Conservation (phyloP, 2,329 filamentous ascomycete species). For the Pyrenophora graminea region DNA sequence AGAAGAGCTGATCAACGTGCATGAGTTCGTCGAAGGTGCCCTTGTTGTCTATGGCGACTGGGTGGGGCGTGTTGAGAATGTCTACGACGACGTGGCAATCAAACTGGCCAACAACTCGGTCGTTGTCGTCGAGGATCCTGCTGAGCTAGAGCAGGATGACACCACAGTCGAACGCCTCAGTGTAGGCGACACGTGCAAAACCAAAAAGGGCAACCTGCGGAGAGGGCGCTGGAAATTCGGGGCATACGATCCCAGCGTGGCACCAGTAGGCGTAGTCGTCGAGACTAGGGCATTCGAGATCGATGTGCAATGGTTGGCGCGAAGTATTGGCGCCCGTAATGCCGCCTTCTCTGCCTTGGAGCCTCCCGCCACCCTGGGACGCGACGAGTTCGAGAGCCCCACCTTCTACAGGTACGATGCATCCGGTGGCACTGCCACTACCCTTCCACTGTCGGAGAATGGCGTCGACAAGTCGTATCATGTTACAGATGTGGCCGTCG, state of each 20-base stretch:
- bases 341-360: slow-evolving; percentile 29
- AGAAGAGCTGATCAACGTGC: slow-evolving; percentile 52
- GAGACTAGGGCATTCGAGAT: slow-evolving; percentile 53
- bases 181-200: slow-evolving; percentile 56
- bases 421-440: slow-evolving; percentile 23
- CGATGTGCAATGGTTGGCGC: slow-evolving; percentile 59
- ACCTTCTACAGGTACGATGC: slow-evolving; percentile 52
- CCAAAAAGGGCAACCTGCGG: slow-evolving; percentile 57
- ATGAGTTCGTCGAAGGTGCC: slow-evolving; percentile 56
- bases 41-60: slow-evolving; percentile 60
- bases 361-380: slow-evolving; percentile 38
- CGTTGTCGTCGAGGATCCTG: slow-evolving; percentile 56
- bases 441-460: slow-evolving; percentile 29
- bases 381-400: slow-evolving; percentile 50
- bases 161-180: slow-evolving; percentile 44
- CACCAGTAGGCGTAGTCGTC: slow-evolving; percentile 58
- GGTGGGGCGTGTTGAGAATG: slow-evolving; percentile 58
- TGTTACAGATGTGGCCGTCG: slow-evolving; percentile 48
- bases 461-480: slow-evolving; percentile 37
- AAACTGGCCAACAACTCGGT: slow-evolving; percentile 58
- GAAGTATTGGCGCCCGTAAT: slow-evolving; percentile 43
- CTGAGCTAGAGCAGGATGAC: slow-evolving; percentile 48
- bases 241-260: slow-evolving; percentile 55
- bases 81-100: slow-evolving; percentile 56
- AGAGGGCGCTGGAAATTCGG: slow-evolving; percentile 59